Percentiles rank a stretch among this genome's conserved stretches.
phyloP scores from a whole-genome alignment of 2,329 filamentous ascomycete species.

The Sporothrix brasiliensis region DNA sequence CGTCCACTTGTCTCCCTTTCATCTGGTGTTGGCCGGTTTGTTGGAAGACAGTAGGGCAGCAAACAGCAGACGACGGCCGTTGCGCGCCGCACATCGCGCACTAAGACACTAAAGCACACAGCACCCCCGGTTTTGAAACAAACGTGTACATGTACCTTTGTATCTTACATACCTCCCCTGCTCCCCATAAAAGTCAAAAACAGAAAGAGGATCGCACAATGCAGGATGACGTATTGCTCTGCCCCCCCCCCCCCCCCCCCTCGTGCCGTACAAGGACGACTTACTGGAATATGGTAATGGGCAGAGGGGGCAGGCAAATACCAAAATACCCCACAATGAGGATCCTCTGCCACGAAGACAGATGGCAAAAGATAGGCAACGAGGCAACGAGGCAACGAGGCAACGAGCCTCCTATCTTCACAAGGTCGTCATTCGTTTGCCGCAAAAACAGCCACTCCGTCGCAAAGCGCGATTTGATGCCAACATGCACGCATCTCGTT shows the following conservation, averaged over 20 bases:
- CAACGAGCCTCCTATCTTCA: not conserved
- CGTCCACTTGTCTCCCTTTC: constrained; percentile 3
- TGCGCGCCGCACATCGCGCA: not conserved
- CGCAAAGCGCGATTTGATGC: not conserved
- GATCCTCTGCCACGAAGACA: too few species aligned
- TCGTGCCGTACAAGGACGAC: not conserved
- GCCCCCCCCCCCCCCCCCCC: not conserved
- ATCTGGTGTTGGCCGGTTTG: constrained; percentile 14
- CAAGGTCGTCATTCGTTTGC: too few species aligned
- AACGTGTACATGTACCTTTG: constrained; percentile 19
- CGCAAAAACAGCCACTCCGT: too few species aligned
- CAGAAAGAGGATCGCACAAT: not conserved
- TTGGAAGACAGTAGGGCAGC: not conserved
- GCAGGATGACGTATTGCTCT: constrained; percentile 22
- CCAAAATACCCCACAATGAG: not conserved
- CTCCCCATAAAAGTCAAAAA: constrained; percentile 13
- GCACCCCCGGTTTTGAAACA: constrained; percentile 17
- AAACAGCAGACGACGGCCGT: not conserved
- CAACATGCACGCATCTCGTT: not conserved
- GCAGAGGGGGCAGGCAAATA: too few species aligned
- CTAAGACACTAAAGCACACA: not conserved
- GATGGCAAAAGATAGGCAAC: too few species aligned
- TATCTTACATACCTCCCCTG: not conserved
- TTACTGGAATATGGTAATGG: not conserved
- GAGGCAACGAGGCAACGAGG: too few species aligned